A percentile compares a stretch with the other conserved stretches of the same genome.
These are phyloP conservation scores for Thelonectria blattea DNA, from an alignment of 2,329 filamentous ascomycete genomes.

Conservation along the genomic window DNA sequence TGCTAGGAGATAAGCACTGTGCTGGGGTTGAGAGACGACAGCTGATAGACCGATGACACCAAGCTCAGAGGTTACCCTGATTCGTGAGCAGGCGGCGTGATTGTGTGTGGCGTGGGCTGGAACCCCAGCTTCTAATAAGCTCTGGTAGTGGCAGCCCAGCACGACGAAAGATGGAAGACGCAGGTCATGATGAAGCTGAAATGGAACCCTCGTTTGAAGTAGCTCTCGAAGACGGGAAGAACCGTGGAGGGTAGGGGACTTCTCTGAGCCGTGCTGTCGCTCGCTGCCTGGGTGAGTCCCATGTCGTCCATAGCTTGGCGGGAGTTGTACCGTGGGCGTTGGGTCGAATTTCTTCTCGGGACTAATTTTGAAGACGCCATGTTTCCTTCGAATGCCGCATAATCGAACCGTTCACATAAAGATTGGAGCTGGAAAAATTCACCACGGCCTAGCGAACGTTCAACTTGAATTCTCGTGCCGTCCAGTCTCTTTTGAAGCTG, in stretches of 20 bases:
- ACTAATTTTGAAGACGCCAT: too few species aligned
- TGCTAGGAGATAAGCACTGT: constrained; percentile 37
- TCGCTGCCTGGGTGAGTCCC: too few species aligned
- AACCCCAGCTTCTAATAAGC: not conserved
- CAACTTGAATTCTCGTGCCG: too few species aligned
- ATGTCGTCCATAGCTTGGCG: not conserved
- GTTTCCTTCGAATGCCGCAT: too few species aligned
- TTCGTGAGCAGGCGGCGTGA: constrained; percentile 11
- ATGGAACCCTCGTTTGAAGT: not conserved
- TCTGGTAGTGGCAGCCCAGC: not conserved
- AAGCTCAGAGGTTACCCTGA: not conserved
- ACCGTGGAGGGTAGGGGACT: not conserved
- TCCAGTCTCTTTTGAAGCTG: too few species aligned
- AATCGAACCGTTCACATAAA: too few species aligned
- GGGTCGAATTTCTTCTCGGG: too few species aligned
- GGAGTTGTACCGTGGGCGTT: not conserved
- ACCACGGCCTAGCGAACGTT: too few species aligned
- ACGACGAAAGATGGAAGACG: not conserved
- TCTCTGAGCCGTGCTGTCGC: too few species aligned
- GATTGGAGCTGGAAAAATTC: too few species aligned
- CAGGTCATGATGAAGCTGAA: not conserved
- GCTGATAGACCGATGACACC: constrained; percentile 4
- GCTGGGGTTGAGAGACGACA: constrained; percentile 17
- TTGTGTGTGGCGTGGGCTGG: constrained; percentile 27
- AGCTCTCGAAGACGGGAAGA: not conserved